A percentile compares a stretch with the other conserved stretches of the same genome.
Evolutionary conservation across 805 yeast species (phyloP).

Genomic region (Metahyphopichia silvanorum): DNA sequence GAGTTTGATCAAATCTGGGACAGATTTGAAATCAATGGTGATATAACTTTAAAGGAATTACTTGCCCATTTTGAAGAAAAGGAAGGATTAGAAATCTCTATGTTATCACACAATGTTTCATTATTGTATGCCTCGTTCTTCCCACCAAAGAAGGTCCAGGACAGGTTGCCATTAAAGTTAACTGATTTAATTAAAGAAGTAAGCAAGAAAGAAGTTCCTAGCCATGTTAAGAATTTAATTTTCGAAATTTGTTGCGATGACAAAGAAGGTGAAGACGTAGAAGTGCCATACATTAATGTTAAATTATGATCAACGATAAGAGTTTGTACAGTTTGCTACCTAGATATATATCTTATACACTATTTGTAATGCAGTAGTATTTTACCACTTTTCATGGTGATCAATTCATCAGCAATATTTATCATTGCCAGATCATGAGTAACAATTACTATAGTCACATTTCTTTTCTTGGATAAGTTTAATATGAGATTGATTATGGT

Average conservation of each 20-base stretch:
- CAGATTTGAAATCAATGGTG: constrained; percentile 78
- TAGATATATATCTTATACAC: not conserved
- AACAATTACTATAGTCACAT: constrained; percentile 51
- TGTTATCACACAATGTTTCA: constrained; percentile 90
- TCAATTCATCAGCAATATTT: constrained; percentile 49
- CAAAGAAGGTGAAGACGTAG: constrained; percentile 89
- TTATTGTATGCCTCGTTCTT: constrained; percentile 88
- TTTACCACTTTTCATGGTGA: constrained; percentile 48
- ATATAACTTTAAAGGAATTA: constrained; percentile 70
- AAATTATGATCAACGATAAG: constrained; percentile 29
- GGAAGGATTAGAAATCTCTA: constrained; percentile 83
- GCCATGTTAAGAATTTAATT: constrained; percentile 71
- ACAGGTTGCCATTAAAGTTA: constrained; percentile 63
- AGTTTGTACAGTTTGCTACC: not conserved
- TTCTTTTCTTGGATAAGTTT: constrained; percentile 18
- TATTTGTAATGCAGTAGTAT: too few species aligned
- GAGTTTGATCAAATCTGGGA: constrained; percentile 92
- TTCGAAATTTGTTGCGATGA: constrained; percentile 94
- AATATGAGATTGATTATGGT: constrained; percentile 49
- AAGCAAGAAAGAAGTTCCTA: constrained; percentile 76
- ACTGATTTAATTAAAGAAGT: constrained; percentile 80
- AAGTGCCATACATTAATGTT: constrained; percentile 82
- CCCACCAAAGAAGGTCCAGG: constrained; percentile 87
- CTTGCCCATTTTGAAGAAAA: constrained; percentile 71
- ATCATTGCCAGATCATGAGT: constrained; percentile 75